These are phyloP conservation scores for Galerina marginata DNA, from an alignment of 768 basidiomycete genomes.

Conservation along the genomic window DNA sequence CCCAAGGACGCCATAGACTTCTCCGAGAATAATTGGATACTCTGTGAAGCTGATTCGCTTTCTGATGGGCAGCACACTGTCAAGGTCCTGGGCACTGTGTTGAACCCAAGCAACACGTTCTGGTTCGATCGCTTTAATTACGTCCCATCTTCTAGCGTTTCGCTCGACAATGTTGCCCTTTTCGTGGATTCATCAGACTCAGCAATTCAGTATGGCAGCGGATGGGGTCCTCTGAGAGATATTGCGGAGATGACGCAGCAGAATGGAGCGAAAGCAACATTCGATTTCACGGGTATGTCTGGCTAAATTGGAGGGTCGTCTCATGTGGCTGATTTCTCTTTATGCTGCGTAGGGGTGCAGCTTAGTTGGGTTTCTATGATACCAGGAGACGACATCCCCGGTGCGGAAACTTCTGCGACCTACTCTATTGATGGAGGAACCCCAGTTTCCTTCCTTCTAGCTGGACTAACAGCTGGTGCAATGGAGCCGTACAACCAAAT, in stretches of 20 bases:
- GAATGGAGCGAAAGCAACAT: background rate
- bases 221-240: background rate
- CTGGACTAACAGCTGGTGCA: slow-evolving; percentile 4
- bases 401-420: slow-evolving; percentile 9
- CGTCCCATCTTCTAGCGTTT: slow-evolving; percentile 23
- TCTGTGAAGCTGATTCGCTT: slow-evolving; percentile 11
- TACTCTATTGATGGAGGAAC: slow-evolving; percentile 19
- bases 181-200: too few relatives aligned
- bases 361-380: slow-evolving; percentile 3
- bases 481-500: slow-evolving; percentile 18
- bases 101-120: slow-evolving; percentile 23
- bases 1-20: background rate
- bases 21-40: slow-evolving; percentile 3
- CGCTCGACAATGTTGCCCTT: background rate
- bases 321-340: background rate
- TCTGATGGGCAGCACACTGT: slow-evolving; percentile 15
- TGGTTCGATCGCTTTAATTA: slow-evolving; percentile 36
- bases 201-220: too few relatives aligned
- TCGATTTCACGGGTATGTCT: background rate
- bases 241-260: background rate
- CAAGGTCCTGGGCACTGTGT: slow-evolving; percentile 14
- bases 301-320: background rate
- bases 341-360: background rate
- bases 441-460: slow-evolving; percentile 10
- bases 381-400: background rate